Evolutionary conservation across 352 stramenopile genomes (phyloP).

Genomic region (Globisporangium abappressorium): DNA sequence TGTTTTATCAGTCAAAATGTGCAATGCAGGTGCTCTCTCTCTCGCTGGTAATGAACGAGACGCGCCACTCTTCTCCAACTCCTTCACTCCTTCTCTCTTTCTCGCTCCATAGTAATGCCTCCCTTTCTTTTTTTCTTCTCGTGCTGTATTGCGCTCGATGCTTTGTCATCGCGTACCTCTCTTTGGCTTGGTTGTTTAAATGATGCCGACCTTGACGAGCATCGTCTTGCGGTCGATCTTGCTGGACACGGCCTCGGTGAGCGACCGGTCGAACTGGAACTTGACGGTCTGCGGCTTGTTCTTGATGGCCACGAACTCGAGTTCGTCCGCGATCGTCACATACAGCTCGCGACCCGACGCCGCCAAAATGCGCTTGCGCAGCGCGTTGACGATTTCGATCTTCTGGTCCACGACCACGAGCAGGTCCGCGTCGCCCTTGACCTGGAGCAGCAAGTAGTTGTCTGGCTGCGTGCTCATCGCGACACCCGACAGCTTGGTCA

Average conservation of each 20-base stretch:
- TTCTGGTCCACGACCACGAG: constrained; percentile 73
- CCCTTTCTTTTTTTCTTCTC: not conserved
- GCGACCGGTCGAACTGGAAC: constrained; percentile 62
- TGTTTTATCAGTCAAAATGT: not conserved
- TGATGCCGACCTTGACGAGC: constrained; percentile 67
- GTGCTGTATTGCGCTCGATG: not conserved
- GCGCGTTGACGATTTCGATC: constrained; percentile 74
- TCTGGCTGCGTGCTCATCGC: constrained; percentile 77
- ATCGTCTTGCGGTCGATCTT: constrained; percentile 77
- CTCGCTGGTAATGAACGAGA: not conserved
- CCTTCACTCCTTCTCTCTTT: not conserved
- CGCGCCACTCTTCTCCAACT: not conserved
- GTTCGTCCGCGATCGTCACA: constrained; percentile 62
- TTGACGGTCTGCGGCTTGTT: constrained; percentile 63
- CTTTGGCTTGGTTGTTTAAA: constrained; percentile 32
- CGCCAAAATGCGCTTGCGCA: constrained; percentile 65
- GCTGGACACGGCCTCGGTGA: constrained; percentile 54
- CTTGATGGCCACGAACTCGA: constrained; percentile 74
- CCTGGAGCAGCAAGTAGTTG: constrained; percentile 77
- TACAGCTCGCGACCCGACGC: constrained; percentile 49
- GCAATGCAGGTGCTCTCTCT: not conserved
- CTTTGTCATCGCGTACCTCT: not conserved
- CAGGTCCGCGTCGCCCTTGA: constrained; percentile 74
- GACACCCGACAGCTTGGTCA: constrained; percentile 53
- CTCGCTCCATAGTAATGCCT: not conserved